Conservation (phyloP, 441 rosid genomes). For the Erysimum cheiri region DNA sequence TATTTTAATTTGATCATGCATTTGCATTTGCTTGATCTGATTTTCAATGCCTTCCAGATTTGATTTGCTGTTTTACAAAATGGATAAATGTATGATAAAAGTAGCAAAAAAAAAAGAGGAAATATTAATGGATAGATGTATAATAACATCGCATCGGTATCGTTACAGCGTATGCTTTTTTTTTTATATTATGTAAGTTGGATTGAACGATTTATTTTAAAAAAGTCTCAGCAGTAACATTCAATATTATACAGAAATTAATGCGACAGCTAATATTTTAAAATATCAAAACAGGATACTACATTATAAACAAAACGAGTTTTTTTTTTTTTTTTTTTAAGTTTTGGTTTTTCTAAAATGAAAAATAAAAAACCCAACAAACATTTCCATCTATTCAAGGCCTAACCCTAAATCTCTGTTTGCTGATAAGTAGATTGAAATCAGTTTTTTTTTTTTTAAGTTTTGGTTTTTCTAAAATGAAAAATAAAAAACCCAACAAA, state of each 20-base stretch:
- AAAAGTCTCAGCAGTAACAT: not conserved
- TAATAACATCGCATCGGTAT: not conserved
- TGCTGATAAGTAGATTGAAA: no score
- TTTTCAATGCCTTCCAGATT: constrained; percentile 5
- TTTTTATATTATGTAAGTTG: not conserved
- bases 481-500: no score
- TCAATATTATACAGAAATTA: no score
- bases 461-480: no score
- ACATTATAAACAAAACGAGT: not conserved
- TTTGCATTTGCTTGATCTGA: constrained; percentile 15
- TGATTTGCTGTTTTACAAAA: constrained; percentile 32
- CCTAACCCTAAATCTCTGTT: not conserved
- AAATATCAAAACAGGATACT: not conserved
- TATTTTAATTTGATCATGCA: constrained; percentile 8
- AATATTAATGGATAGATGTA: not conserved
- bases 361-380: not conserved
- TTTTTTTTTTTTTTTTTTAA: no score
- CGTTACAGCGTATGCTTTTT: not conserved
- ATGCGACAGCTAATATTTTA: not conserved
- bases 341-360: no score
- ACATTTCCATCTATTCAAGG: not conserved
- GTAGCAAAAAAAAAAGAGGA: not conserved
- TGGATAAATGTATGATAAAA: constrained; percentile 5
- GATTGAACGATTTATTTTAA: no score
- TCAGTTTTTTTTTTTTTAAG: no score